phyloP scores from a whole-genome alignment of 768 basidiomycete species.

The Mycena vitilis region DNA sequence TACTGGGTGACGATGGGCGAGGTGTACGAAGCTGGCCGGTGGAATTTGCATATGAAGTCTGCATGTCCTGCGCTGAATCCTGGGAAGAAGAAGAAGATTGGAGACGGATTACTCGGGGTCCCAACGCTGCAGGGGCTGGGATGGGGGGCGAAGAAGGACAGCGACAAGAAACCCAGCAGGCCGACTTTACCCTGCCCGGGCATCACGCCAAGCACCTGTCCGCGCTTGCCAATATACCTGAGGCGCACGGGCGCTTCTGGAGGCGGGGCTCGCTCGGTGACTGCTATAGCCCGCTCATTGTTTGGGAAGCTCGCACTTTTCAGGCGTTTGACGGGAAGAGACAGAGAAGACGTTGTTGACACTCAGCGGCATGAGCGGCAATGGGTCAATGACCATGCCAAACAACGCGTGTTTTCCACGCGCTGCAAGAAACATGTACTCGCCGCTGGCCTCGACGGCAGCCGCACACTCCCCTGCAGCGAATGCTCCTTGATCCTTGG shows the following conservation, averaged over 20 bases:
- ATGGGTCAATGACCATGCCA: conserved; percentile 44
- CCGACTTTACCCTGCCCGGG: conserved; percentile 32
- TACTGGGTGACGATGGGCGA: not conserved
- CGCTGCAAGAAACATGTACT: conserved; percentile 30
- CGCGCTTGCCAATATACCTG: conserved; percentile 28
- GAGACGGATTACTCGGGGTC: not conserved
- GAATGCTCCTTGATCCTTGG: conserved; percentile 25
- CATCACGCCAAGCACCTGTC: conserved; percentile 19
- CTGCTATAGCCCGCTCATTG: conserved; percentile 25
- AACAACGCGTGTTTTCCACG: conserved; percentile 31
- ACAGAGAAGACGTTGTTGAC: conserved; percentile 27
- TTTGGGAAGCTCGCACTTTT: conserved; percentile 21
- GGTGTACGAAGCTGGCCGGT: not conserved
- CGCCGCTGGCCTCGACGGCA: not conserved
- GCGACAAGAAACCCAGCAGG: not conserved
- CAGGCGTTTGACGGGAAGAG: not conserved
- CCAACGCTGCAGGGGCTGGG: not conserved
- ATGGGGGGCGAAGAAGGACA: not conserved
- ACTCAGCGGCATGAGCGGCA: conserved; percentile 34
- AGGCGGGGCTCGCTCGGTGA: conserved; percentile 33
- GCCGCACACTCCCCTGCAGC: conserved; percentile 25
- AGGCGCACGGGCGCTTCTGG: conserved; percentile 28
- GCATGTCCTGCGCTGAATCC: not conserved
- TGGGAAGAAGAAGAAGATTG: not conserved
- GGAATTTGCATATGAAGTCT: not conserved